Conservation (phyloP, 495 filamentous ascomycete species). For the Penicillium nucicola region DNA sequence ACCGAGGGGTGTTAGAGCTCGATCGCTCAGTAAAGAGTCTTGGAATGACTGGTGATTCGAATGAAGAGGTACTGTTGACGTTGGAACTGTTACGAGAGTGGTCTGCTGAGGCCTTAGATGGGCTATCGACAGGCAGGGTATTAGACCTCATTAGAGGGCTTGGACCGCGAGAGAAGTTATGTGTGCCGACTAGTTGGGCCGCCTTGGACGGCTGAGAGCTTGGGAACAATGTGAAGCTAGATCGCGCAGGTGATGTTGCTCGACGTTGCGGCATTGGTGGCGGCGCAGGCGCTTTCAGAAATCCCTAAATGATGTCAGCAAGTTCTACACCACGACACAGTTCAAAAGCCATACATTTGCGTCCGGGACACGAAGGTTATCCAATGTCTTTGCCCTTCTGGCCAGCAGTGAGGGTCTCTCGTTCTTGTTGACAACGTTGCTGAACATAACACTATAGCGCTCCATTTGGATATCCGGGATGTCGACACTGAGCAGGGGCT, state of each 20-base stretch:
- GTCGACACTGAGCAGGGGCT: slow-evolving; percentile 62
- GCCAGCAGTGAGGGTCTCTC: slow-evolving; percentile 51
- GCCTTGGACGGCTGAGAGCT: slow-evolving; percentile 41
- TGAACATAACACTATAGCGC: slow-evolving; percentile 94
- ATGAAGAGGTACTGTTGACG: slow-evolving; percentile 12
- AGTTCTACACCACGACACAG: not conserved
- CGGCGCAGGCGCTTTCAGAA: slow-evolving; percentile 14
- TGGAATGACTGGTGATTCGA: slow-evolving; percentile 8
- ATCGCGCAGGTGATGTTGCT: slow-evolving; percentile 58
- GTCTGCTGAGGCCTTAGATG: slow-evolving; percentile 1
- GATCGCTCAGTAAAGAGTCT: slow-evolving; percentile 9
- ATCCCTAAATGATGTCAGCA: slow-evolving; percentile 10
- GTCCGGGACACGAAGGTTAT: slow-evolving; percentile 54
- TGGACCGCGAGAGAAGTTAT: slow-evolving; percentile 37
- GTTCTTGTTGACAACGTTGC: slow-evolving; percentile 59
- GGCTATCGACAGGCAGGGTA: slow-evolving; percentile 51
- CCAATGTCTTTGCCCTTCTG: slow-evolving; percentile 66
- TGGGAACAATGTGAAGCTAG: slow-evolving; percentile 63
- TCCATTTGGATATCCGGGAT: slow-evolving; percentile 82
- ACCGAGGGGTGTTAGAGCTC: slow-evolving; percentile 14
- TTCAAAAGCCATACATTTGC: slow-evolving; percentile 22
- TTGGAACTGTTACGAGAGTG: slow-evolving; percentile 5
- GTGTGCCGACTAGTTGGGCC: slow-evolving; percentile 30
- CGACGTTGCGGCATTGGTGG: slow-evolving; percentile 38
- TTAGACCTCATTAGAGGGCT: slow-evolving; percentile 54